Percentiles rank a stretch among this genome's conserved stretches.
These are phyloP conservation scores for Metschnikowia amazonensis DNA, from an alignment of 805 yeast species.

Conservation along the genomic window DNA sequence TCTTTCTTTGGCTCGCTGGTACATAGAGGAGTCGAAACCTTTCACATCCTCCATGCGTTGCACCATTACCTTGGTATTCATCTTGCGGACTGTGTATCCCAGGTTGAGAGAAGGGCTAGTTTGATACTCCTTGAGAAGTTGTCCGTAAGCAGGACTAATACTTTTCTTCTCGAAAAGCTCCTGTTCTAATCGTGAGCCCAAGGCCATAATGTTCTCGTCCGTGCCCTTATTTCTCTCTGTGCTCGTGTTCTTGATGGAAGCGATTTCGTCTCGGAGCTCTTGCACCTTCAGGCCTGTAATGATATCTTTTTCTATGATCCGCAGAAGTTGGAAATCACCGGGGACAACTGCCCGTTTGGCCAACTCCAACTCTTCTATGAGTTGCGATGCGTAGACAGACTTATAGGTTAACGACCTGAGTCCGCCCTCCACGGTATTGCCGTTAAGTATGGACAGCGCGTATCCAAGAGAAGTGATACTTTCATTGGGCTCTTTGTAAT, in stretches of 20 bases:
- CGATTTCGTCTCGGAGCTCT: slow-evolving; percentile 24
- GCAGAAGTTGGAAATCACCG: slow-evolving; percentile 12
- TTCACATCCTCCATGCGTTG: slow-evolving; percentile 16
- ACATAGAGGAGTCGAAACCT: slow-evolving; percentile 16
- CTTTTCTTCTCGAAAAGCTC: slow-evolving; percentile 11
- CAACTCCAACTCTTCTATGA: slow-evolving; percentile 34
- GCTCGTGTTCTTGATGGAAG: slow-evolving; percentile 4
- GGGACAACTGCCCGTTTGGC: slow-evolving; percentile 27
- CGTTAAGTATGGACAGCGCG: slow-evolving; percentile 38
- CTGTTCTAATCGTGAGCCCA: slow-evolving; percentile 13
- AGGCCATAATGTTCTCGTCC: slow-evolving; percentile 10
- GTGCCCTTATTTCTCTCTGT: neutral
- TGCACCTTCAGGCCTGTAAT: slow-evolving; percentile 18
- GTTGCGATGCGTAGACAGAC: slow-evolving; percentile 33
- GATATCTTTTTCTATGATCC: slow-evolving; percentile 19
- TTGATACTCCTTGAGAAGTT: neutral
- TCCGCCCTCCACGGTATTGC: slow-evolving; percentile 41
- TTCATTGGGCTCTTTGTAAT: slow-evolving; percentile 20
- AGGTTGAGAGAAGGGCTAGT: slow-evolving; percentile 3
- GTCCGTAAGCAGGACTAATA: slow-evolving; percentile 5
- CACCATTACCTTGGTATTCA: slow-evolving; percentile 5
- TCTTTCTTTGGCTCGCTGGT: slow-evolving; percentile 14
- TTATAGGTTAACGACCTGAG: slow-evolving; percentile 40
- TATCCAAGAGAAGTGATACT: slow-evolving; percentile 21
- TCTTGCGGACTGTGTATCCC: slow-evolving; percentile 6